Evolutionary conservation across 257 asterid species (phyloP), one percentile per base, ranked within the genome.

Genomic region (Cynanchum wilfordii): DNA sequence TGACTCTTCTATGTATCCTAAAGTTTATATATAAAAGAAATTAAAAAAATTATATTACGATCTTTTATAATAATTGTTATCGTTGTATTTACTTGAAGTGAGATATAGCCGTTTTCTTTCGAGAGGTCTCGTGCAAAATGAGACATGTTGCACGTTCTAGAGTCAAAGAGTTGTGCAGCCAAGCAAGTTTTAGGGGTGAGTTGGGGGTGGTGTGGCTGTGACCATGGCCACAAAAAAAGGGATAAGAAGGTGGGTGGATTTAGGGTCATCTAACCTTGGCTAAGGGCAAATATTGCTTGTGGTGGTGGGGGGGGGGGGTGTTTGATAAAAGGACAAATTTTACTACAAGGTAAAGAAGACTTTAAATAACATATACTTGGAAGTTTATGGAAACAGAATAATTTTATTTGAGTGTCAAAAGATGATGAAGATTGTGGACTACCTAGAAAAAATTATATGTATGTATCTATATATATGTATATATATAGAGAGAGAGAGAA

Each of bases 191-290:
- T 50, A 47, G 52, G 1, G 17, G 13, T 16, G 2, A 1, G 19
- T 20, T 13, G 11, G 13, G 8, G 15, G 10, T 36, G 50, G 10
- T 55, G 74, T n/a, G 68, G 68, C 47, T 55, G 71, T 75, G 73
- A 3, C 54, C 63, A 42, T 68, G 55, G 65, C 55, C 65, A 73
- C 65, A 49, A 30, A 33, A n/a, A n/a, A 57, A 22, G 33, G 5
- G 66, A 20, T n/a, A 63, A 47, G 2, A 8, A 63, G 33, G 68
- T 17, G 12, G 19, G 19, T 56, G 55, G n/a, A n/a, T n/a, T n/a
- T n/a, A 42, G 22, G 69, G 78, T 10, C 40, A 19, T 56, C 69
- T 40, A 44, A 13, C 47, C 25, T 33, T 11, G 47, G 38, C n/a
- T 67, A 3, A 29, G 19, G 62, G 44, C 4, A 66, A 13, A 33